Base-by-base conservation (phyloP, 1,284 basidiomycete genomes). In the Xanthoconium separans region DNA sequence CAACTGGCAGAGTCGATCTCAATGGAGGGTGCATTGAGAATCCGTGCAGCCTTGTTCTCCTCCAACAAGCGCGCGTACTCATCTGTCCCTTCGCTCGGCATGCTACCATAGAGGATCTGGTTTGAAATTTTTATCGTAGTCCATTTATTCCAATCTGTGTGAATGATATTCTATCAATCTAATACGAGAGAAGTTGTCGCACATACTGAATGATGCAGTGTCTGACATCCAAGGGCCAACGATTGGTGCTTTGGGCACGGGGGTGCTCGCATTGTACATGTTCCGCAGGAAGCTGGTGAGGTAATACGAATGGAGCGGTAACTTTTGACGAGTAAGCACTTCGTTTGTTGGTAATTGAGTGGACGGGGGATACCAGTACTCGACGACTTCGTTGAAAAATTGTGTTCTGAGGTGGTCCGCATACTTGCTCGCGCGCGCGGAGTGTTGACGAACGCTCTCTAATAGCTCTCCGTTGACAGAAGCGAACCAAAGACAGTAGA, bases 331-430 rank as follows among this genome's bases (percentile, higher is more conserved):
- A 29, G 18, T 22, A 16, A 50, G 36, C 8, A 24, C 12, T 39
- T 53, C 34, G 7, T 31, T 30, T 1, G 36, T 54, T 9, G 44
- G 53, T 8, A 54, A 31, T 16, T 18, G 44, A 15, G 36, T 40
- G 6, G 36, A 22, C 12, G 22, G 42, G 3, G 2, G 5, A 9
- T 53, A 53, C 50, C 42, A 53, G 42, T 44, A 54, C 27, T 29
- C 44, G 7, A 54, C 10, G 6, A 54, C 50, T 30, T 54, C 50
- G 4, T 54, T 8, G 6, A 54, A 40, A 27, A 54, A 54, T 1
- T 15, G 36, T 1, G 43, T 15, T 11, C 51, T 36, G 5, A 41
- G 20, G 18, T 8, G 37, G n/a, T 46, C 24, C 6, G 5, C 37
- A 29, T 40, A 54, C 10, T n/a, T 33, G 1, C 31, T 15, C 42